A percentile compares a stretch with the other conserved stretches of the same genome.
Evolutionary conservation across 345 rosid genomes (phyloP).

Genomic region (Eutrema japonicum): DNA sequence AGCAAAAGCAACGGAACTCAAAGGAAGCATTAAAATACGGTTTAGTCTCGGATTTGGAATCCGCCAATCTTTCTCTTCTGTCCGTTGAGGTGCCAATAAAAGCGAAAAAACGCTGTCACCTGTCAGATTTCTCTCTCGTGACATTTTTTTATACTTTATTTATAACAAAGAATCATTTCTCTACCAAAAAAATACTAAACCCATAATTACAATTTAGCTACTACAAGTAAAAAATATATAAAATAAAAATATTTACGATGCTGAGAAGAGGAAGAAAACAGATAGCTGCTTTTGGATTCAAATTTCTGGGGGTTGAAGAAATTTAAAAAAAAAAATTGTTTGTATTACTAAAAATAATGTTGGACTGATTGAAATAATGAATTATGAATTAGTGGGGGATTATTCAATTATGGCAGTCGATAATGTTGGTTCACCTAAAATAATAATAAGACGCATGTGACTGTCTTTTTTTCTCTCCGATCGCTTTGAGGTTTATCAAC

Average conservation of each 20-base stretch:
- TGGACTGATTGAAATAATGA: conserved; percentile 22
- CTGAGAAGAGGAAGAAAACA: background rate
- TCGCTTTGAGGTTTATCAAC: conserved; percentile 1
- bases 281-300: no score
- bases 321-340: background rate
- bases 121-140: conserved; percentile 43
- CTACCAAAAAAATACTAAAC: background rate
- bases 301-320: background rate
- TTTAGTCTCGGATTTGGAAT: conserved; percentile 39
- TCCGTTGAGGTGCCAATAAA: conserved; percentile 47
- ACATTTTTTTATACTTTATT: conserved; percentile 19
- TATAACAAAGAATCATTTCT: no score
- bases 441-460: conserved; percentile 42
- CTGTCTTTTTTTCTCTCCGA: conserved; percentile 27
- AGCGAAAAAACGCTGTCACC: conserved; percentile 39
- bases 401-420: conserved; percentile 42
- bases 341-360: background rate
- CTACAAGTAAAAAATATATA: background rate
- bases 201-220: background rate
- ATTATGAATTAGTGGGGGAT: conserved; percentile 30
- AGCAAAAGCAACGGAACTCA: conserved; percentile 43
- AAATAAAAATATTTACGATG: background rate
- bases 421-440: conserved; percentile 43
- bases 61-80: conserved; percentile 48
- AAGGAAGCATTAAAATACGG: conserved; percentile 26